phyloP scores from a whole-genome alignment of 345 rosid genomes.

The Ceriops decandra region DNA sequence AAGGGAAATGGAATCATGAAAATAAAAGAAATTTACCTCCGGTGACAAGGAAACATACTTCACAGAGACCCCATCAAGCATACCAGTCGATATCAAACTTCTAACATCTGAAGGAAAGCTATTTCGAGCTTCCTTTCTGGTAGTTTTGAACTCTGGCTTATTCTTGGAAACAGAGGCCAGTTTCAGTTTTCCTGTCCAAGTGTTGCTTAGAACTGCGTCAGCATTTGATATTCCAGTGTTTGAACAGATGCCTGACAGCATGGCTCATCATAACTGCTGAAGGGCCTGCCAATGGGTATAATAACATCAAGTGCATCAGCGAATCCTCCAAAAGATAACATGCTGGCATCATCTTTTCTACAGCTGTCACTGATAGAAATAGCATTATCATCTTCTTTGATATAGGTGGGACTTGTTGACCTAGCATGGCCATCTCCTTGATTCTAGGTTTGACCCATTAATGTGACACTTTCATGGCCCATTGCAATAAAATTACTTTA shows the following conservation, averaged over 20 bases:
- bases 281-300: slow-evolving; percentile 38
- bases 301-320: slow-evolving; percentile 46
- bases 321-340: slow-evolving; percentile 58
- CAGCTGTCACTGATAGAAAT: slow-evolving; percentile 31
- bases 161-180: slow-evolving; percentile 46
- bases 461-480: slow-evolving; percentile 37
- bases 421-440: slow-evolving; percentile 29
- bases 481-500: slow-evolving; percentile 42
- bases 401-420: slow-evolving; percentile 27
- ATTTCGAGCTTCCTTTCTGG: slow-evolving; percentile 72
- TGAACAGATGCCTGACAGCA: slow-evolving; percentile 42
- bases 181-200: slow-evolving; percentile 40
- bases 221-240: slow-evolving; percentile 40
- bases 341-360: slow-evolving; percentile 48
- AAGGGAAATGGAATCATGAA: slow-evolving; percentile 2
- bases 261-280: slow-evolving; percentile 41
- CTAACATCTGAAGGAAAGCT: slow-evolving; percentile 93
- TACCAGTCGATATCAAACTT: slow-evolving; percentile 86
- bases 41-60: slow-evolving; percentile 69
- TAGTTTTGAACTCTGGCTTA: slow-evolving; percentile 51
- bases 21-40: slow-evolving; percentile 49
- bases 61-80: slow-evolving; percentile 88
- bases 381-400: slow-evolving; percentile 32
- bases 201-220: slow-evolving; percentile 25
- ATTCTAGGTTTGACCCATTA: slow-evolving; percentile 44